phyloP scores from a whole-genome alignment of 129 eudicot species.

The Lactuca saligna region DNA sequence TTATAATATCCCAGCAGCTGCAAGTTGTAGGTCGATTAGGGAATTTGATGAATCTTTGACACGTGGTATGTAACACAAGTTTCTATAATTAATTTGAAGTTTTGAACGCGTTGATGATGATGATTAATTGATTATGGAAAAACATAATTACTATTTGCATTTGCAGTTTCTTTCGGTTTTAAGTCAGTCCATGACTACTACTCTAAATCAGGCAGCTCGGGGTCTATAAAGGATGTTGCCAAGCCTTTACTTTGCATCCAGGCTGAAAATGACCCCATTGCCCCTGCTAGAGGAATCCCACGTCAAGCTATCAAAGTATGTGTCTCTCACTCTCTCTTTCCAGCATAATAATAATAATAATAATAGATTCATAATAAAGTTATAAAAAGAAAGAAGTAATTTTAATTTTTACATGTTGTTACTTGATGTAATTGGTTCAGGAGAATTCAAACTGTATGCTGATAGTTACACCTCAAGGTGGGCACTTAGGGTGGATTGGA shows the following conservation, averaged over 20 bases:
- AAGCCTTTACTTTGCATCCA: slow-evolving; percentile 92
- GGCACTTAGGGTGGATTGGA: slow-evolving; percentile 95
- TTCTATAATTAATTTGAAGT: background rate
- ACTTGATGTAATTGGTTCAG: slow-evolving; percentile 37
- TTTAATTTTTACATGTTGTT: background rate
- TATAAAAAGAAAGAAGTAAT: background rate
- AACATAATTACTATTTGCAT: slow-evolving; percentile 8
- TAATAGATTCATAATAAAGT: background rate
- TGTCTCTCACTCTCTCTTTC: slow-evolving; percentile 1
- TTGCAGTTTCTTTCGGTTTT: slow-evolving; percentile 91
- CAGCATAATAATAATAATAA: background rate
- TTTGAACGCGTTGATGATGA: slow-evolving; percentile 10
- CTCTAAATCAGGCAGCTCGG: slow-evolving; percentile 78
- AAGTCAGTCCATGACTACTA: slow-evolving; percentile 96
- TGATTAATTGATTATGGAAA: background rate
- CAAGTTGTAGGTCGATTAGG: slow-evolving; percentile 71
- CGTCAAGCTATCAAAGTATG: slow-evolving; percentile 68
- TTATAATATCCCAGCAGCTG: slow-evolving; percentile 71
- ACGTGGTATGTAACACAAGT: slow-evolving; percentile 50
- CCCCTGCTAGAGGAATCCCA: slow-evolving; percentile 92
- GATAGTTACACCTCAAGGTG: slow-evolving; percentile 94
- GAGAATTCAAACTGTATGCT: slow-evolving; percentile 71
- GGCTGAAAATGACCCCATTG: slow-evolving; percentile 98
- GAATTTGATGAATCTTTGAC: slow-evolving; percentile 91
- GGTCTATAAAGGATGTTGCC: slow-evolving; percentile 56